phyloP scores from a whole-genome alignment of 208 protist species.

The Acanthamoeba triangularis region DNA sequence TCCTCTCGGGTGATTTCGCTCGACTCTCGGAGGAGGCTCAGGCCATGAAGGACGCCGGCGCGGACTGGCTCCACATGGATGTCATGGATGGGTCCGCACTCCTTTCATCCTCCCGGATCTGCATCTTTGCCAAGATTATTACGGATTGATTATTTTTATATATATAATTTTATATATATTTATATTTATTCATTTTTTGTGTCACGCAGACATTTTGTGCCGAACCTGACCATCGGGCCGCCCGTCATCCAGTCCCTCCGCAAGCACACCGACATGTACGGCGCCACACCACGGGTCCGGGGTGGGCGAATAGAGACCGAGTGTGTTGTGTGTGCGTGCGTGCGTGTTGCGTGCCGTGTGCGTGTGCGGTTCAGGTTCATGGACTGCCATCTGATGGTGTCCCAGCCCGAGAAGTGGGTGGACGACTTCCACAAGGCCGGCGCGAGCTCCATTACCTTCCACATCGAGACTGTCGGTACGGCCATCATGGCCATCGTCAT shows the following conservation, averaged over 20 bases:
- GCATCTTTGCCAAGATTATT: background rate
- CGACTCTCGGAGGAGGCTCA: constrained; percentile 51
- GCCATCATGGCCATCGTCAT: background rate
- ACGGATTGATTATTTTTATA: constrained; percentile 10
- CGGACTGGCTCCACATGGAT: constrained; percentile 98
- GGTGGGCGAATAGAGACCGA: no score
- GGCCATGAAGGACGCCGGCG: constrained; percentile 79
- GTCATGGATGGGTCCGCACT: constrained; percentile 94
- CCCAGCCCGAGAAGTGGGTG: constrained; percentile 93
- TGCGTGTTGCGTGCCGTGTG: constrained; percentile 85
- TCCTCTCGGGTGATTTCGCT: constrained; percentile 74
- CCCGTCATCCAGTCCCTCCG: constrained; percentile 28
- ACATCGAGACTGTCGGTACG: constrained; percentile 91
- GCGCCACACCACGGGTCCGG: no score
- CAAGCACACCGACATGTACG: constrained; percentile 38
- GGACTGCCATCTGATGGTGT: constrained; percentile 98
- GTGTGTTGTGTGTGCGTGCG: constrained; percentile 91
- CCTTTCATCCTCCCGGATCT: background rate
- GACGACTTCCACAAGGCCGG: constrained; percentile 91
- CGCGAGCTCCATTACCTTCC: constrained; percentile 92
- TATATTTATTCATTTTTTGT: background rate
- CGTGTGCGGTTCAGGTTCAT: constrained; percentile 58
- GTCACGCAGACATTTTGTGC: constrained; percentile 97
- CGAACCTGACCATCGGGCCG: constrained; percentile 97
- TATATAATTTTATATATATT: background rate